Evolutionary conservation across 495 filamentous ascomycete genomes (phyloP).

Genomic region (Lophiotrema nucula): DNA sequence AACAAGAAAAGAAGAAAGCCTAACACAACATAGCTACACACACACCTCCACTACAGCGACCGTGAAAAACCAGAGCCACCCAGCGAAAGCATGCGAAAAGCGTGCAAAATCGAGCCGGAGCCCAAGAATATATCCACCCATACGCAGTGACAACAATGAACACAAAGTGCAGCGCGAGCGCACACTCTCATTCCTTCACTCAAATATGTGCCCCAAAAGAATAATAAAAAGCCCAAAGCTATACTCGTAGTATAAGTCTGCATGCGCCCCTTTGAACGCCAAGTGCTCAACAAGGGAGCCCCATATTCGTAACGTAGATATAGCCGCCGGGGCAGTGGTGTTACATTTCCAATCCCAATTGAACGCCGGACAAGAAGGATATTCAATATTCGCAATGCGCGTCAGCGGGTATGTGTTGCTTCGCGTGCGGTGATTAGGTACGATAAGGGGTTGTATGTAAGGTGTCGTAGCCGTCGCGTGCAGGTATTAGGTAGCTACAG

Average conservation of each 20-base stretch:
- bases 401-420: not conserved
- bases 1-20: not conserved
- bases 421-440: slow-evolving; percentile 7
- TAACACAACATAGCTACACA: not conserved
- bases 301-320: not conserved
- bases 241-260: not conserved
- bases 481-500: not conserved
- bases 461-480: slow-evolving; percentile 7
- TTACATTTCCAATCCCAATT: slow-evolving; percentile 7
- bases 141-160: not conserved
- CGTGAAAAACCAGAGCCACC: not conserved
- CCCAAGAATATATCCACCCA: not conserved
- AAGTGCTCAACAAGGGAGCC: not conserved
- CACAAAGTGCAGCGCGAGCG: not conserved
- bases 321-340: slow-evolving; percentile 26
- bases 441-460: slow-evolving; percentile 5
- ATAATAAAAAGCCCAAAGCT: not conserved
- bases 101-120: not conserved
- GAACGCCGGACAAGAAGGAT: slow-evolving; percentile 15
- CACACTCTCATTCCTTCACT: not conserved
- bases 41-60: not conserved
- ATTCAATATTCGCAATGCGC: not conserved
- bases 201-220: not conserved
- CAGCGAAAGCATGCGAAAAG: not conserved
- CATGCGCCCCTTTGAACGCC: not conserved